Evolutionary conservation across 2,329 filamentous ascomycete genomes (phyloP).

Genomic region (Mollisia scopiformis): DNA sequence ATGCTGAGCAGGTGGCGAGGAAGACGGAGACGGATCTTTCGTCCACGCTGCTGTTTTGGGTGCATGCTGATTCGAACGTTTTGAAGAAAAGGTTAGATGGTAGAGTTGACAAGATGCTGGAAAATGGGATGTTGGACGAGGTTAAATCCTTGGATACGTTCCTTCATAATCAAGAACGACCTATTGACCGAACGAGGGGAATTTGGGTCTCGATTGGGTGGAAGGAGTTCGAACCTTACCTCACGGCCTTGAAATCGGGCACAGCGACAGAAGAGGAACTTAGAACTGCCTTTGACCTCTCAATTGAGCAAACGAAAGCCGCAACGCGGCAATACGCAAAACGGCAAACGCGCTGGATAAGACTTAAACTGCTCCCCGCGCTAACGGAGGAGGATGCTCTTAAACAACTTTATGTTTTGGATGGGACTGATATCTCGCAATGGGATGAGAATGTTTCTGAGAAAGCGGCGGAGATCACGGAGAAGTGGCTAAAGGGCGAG

Average conservation of each 20-base stretch:
- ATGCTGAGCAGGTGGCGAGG: constrained; percentile 70
- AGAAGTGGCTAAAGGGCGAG: constrained; percentile 62
- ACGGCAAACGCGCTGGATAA: constrained; percentile 85
- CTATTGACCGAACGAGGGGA: constrained; percentile 74
- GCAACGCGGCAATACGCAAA: constrained; percentile 88
- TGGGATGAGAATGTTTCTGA: constrained; percentile 68
- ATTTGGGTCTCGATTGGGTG: constrained; percentile 98
- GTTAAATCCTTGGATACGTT: constrained; percentile 56
- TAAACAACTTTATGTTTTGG: constrained; percentile 73
- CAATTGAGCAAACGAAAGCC: constrained; percentile 76
- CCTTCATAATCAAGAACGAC: constrained; percentile 45
- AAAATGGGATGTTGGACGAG: constrained; percentile 65
- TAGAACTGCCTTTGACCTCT: constrained; percentile 56
- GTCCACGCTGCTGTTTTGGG: constrained; percentile 73
- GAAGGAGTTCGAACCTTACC: constrained; percentile 82
- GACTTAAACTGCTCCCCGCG: constrained; percentile 75
- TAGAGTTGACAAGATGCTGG: constrained; percentile 84
- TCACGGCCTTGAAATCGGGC: constrained; percentile 49
- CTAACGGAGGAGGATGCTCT: constrained; percentile 57
- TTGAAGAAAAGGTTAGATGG: constrained; percentile 73
- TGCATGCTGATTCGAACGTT: constrained; percentile 71
- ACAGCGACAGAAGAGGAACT: constrained; percentile 43
- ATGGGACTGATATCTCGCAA: constrained; percentile 69
- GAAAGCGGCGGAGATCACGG: constrained; percentile 65
- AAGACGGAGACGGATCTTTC: constrained; percentile 33